These are phyloP conservation scores for Cadophora malorum DNA, from an alignment of 2,329 filamentous ascomycete species.

Conservation along the genomic window DNA sequence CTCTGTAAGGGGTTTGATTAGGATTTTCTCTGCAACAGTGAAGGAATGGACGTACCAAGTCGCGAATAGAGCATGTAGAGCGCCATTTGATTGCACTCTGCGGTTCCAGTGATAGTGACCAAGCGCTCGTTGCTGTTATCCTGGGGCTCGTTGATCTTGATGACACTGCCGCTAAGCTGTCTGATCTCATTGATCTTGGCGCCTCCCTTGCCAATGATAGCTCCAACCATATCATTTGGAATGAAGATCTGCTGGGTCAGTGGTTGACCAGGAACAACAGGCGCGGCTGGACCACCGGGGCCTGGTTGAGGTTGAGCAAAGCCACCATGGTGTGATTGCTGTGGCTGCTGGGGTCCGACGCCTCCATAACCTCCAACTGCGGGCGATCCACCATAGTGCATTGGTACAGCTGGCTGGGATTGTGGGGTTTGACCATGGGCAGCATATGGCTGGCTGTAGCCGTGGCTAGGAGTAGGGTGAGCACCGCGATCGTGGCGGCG, in stretches of 20 bases:
- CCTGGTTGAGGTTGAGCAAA: constrained; percentile 70
- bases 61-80: constrained; percentile 98
- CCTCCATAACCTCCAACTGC: constrained; percentile 78
- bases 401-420: constrained; percentile 63
- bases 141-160: constrained; percentile 99
- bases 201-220: constrained; percentile 98
- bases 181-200: constrained; percentile 99
- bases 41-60: constrained; percentile 69
- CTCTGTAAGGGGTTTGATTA: constrained; percentile 55
- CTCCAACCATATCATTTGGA: constrained; percentile 98
- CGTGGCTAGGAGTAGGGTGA: constrained; percentile 77
- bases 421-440: constrained; percentile 61
- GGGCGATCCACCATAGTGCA: constrained; percentile 71
- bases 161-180: constrained; percentile 95
- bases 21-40: constrained; percentile 19
- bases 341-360: constrained; percentile 79
- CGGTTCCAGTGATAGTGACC: constrained; percentile 96
- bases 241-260: constrained; percentile 99
- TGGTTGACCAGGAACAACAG: constrained; percentile 79
- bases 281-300: constrained; percentile 66
- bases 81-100: constrained; percentile 99
- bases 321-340: constrained; percentile 64
- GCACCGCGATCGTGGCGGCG: constrained; percentile 79
- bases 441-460: constrained; percentile 67
- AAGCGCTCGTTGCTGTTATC: constrained; percentile 98